phyloP scores from a whole-genome alignment of 371 early-diverging fungal genomes.

The Rhizopus delemar region DNA sequence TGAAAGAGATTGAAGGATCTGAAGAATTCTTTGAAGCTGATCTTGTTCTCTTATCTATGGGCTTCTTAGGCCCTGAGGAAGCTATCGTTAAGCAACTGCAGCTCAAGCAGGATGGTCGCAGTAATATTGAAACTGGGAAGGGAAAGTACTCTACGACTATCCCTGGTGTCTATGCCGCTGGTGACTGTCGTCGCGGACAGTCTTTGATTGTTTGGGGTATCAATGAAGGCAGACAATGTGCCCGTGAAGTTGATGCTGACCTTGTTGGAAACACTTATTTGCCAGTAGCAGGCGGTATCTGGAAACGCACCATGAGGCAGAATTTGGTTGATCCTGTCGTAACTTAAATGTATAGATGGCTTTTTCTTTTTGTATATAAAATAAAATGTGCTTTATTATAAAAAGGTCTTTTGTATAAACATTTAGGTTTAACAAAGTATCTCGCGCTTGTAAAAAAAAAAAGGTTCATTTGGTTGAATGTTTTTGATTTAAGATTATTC shows the following conservation, averaged over 20 bases:
- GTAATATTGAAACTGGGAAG: conserved; percentile 81
- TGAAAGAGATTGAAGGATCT: conserved; percentile 83
- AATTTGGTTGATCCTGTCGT: too few species aligned
- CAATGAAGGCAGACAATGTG: conserved; percentile 95
- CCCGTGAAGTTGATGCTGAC: conserved; percentile 87
- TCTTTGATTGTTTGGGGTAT: conserved; percentile 96
- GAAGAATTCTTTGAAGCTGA: conserved; percentile 88
- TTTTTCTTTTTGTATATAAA: too few species aligned
- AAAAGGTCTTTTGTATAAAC: too few species aligned
- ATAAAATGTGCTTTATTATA: too few species aligned
- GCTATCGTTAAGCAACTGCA: conserved; percentile 75
- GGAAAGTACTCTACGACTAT: conserved; percentile 78
- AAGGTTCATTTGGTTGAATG: too few species aligned
- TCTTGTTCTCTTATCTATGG: conserved; percentile 92
- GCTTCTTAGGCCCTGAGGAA: conserved; percentile 95
- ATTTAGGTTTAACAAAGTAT: too few species aligned
- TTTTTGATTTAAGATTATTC: too few species aligned
- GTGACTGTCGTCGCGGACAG: conserved; percentile 96
- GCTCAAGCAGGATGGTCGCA: conserved; percentile 72
- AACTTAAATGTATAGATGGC: too few species aligned
- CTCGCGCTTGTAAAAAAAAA: too few species aligned
- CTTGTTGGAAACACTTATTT: conserved; percentile 74
- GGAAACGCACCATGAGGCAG: conserved; percentile 37
- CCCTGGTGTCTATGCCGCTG: conserved; percentile 89
- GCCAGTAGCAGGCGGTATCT: conserved; percentile 71